Evolutionary conservation across 1,139 yeast species (phyloP).

Genomic region (Kurtzmaniella natalensis): DNA sequence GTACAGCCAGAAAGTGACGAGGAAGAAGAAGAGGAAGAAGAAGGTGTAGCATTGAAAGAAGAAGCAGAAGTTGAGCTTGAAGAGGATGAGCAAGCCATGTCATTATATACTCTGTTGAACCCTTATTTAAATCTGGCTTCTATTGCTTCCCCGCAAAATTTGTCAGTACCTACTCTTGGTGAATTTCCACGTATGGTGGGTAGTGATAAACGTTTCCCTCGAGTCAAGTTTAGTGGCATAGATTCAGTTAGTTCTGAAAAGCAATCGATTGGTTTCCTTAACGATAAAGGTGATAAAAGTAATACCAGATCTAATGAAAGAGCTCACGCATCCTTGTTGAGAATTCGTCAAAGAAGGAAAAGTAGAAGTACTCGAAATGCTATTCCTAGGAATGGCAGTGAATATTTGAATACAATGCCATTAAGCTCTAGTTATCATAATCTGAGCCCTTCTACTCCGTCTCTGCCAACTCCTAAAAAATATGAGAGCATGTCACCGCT

Average conservation of each 20-base stretch:
- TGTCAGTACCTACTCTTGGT: constrained; percentile 38
- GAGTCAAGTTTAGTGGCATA: constrained; percentile 1
- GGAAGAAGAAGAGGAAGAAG: constrained; percentile 10
- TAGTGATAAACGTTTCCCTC: constrained; percentile 23
- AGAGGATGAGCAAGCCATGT: constrained; percentile 49
- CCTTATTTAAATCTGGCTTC: constrained; percentile 15
- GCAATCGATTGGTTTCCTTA: too few species aligned
- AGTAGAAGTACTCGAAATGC: constrained; percentile 42
- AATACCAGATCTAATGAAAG: constrained; percentile 50
- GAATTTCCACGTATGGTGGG: constrained; percentile 41
- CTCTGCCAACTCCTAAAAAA: constrained; percentile 2
- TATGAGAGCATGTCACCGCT: background rate
- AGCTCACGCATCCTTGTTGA: constrained; percentile 61
- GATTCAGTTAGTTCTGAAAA: constrained; percentile 6
- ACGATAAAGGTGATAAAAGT: constrained; percentile 28
- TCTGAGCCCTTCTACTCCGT: constrained; percentile 1
- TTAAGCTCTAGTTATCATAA: background rate
- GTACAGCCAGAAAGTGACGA: constrained; percentile 1
- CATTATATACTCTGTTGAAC: constrained; percentile 40
- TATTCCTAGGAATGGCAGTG: constrained; percentile 23
- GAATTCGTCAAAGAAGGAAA: constrained; percentile 58
- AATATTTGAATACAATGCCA: background rate
- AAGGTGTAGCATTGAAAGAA: constrained; percentile 16
- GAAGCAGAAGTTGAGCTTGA: constrained; percentile 41
- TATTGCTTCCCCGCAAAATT: background rate